Evolutionary conservation across 345 rosid species (phyloP).

Genomic region (Gossypium sturtianum): DNA sequence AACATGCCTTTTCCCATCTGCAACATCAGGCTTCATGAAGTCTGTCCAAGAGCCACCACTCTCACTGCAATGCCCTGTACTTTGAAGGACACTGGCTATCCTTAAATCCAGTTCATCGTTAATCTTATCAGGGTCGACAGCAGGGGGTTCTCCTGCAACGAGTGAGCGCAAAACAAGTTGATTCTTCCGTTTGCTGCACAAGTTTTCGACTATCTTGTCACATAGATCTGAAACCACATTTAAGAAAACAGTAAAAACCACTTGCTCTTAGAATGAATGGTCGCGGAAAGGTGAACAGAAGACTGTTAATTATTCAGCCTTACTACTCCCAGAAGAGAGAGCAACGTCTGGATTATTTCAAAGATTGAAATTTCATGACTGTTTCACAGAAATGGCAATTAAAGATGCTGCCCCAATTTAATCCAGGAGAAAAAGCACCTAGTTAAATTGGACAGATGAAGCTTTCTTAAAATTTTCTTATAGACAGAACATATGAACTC

Average conservation of each 20-base stretch:
- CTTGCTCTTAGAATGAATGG: not conserved
- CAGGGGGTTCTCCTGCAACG: conserved; percentile 52
- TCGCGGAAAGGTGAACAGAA: not conserved
- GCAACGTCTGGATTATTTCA: not conserved
- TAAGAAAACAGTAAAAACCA: not conserved
- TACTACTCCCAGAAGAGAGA: not conserved
- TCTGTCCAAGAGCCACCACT: conserved; percentile 80
- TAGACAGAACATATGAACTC: not conserved
- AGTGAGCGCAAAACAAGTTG: conserved; percentile 51
- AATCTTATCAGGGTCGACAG: conserved; percentile 39
- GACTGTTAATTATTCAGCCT: not conserved
- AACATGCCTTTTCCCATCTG: conserved; percentile 74
- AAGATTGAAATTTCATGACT: not conserved
- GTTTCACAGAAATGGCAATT: not conserved
- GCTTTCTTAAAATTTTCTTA: not conserved
- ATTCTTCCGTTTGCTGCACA: conserved; percentile 76
- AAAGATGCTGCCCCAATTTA: not conserved
- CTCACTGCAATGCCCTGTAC: conserved; percentile 90
- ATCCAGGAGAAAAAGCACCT: not conserved
- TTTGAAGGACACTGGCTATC: conserved; percentile 88
- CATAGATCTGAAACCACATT: conserved; percentile 59
- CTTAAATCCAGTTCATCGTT: conserved; percentile 65
- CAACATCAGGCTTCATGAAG: conserved; percentile 38
- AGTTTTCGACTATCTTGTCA: conserved; percentile 76
- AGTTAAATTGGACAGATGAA: not conserved